phyloP scores from a whole-genome alignment of 1,284 basidiomycete species.

The Stereum hirsutum region DNA sequence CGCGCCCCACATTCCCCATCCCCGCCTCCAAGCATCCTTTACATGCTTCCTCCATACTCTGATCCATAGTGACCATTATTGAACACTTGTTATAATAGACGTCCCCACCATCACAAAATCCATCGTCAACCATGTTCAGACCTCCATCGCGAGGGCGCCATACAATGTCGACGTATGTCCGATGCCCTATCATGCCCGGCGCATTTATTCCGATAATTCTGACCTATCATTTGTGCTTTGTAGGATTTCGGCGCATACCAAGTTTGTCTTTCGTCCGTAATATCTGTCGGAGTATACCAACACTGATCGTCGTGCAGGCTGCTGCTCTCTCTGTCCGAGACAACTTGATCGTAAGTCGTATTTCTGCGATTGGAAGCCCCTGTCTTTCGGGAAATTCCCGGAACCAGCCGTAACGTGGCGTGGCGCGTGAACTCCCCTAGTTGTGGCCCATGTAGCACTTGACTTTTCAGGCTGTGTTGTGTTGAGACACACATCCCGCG shows the following conservation, averaged over 20 bases:
- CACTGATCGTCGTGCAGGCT: too few relatives aligned
- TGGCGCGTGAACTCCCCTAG: too few relatives aligned
- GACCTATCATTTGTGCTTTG: too few relatives aligned
- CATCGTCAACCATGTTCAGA: slow-evolving; percentile 82
- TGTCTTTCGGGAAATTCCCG: slow-evolving; percentile 13
- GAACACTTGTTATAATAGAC: slow-evolving; percentile 27
- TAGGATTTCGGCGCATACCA: slow-evolving; percentile 76
- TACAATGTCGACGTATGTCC: slow-evolving; percentile 86
- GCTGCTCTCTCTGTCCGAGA: slow-evolving; percentile 78
- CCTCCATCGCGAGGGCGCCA: slow-evolving; percentile 80
- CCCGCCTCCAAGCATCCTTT: slow-evolving; percentile 4
- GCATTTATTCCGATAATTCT: too few relatives aligned
- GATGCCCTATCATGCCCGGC: too few relatives aligned
- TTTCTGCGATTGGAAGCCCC: neutral
- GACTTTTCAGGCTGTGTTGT: too few relatives aligned
- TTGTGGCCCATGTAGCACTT: too few relatives aligned
- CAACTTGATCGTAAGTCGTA: slow-evolving; percentile 56
- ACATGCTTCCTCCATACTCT: slow-evolving; percentile 6
- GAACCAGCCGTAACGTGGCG: neutral
- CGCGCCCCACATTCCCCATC: neutral
- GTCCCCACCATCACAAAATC: slow-evolving; percentile 64
- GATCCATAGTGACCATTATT: neutral
- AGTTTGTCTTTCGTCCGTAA: too few relatives aligned
- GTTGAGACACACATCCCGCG: too few relatives aligned
- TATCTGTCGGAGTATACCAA: too few relatives aligned